Evolutionary conservation across 331 rosid genomes (phyloP).

Genomic region (Erythrophleum ivorense): DNA sequence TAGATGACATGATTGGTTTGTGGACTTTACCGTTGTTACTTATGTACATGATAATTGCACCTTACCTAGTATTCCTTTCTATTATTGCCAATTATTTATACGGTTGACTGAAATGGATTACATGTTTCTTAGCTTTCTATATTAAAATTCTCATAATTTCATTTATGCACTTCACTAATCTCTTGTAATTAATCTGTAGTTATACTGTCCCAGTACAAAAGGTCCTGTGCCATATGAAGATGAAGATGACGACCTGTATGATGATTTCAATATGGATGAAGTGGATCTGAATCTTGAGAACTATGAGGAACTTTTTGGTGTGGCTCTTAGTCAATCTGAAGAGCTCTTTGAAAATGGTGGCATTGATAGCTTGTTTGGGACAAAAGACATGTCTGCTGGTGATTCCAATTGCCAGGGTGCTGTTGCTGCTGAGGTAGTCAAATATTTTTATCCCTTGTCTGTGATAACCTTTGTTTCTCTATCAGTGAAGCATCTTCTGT

Average conservation of each 20-base stretch:
- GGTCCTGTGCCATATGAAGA: slow-evolving; percentile 56
- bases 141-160: slow-evolving; percentile 21
- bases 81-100: slow-evolving; percentile 14
- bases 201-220: slow-evolving; percentile 57
- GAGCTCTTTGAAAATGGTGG: slow-evolving; percentile 94
- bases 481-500: slow-evolving; percentile 1
- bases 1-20: slow-evolving; percentile 28
- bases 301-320: slow-evolving; percentile 88
- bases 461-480: slow-evolving; percentile 25
- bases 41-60: slow-evolving; percentile 10
- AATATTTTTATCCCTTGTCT: slow-evolving; percentile 30
- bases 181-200: slow-evolving; percentile 58
- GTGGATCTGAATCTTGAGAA: slow-evolving; percentile 83
- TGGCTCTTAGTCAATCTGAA: slow-evolving; percentile 79
- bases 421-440: slow-evolving; percentile 77
- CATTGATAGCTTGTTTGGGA: slow-evolving; percentile 85
- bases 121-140: slow-evolving; percentile 29
- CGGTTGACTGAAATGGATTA: slow-evolving; percentile 20
- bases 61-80: slow-evolving; percentile 4
- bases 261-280: slow-evolving; percentile 77
- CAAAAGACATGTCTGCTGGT: slow-evolving; percentile 62
- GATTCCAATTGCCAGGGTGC: slow-evolving; percentile 70
- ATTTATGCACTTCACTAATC: slow-evolving; percentile 39
- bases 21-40: slow-evolving; percentile 9
- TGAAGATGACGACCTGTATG: slow-evolving; percentile 63